phyloP scores from a whole-genome alignment of 345 rosid genomes.

The Balakata baccata region DNA sequence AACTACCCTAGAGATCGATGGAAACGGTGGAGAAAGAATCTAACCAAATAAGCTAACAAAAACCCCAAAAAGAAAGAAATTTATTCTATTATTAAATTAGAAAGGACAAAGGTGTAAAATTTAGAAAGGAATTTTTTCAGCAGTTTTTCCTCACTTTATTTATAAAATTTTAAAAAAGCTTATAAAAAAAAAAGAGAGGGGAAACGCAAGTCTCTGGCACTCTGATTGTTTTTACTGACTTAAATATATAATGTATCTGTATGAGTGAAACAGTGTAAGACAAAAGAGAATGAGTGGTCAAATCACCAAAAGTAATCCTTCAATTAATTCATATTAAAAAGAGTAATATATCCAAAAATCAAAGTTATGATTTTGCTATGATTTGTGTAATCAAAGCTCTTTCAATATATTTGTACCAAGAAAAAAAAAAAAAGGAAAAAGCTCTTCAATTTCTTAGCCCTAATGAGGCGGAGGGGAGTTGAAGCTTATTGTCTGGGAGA shows the following conservation, averaged over 20 bases:
- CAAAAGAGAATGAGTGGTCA: slow-evolving; percentile 50
- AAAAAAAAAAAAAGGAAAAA: too few relatives aligned
- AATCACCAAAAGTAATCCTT: slow-evolving; percentile 33
- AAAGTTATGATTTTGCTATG: slow-evolving; percentile 35
- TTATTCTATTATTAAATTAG: neutral
- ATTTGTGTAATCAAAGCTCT: slow-evolving; percentile 27
- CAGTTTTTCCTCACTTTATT: too few relatives aligned
- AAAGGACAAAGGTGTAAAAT: slow-evolving; percentile 34
- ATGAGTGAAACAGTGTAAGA: slow-evolving; percentile 18
- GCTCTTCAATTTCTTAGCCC: too few relatives aligned
- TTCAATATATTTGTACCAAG: too few relatives aligned
- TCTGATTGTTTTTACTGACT: slow-evolving; percentile 30
- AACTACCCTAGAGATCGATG: slow-evolving; percentile 24
- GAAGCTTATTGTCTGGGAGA: slow-evolving; percentile 36
- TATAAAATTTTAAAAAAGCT: too few relatives aligned
- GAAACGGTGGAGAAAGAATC: slow-evolving; percentile 14
- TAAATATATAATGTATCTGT: slow-evolving; percentile 22
- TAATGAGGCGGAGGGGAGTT: slow-evolving; percentile 15
- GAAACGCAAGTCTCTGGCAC: slow-evolving; percentile 17
- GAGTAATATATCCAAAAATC: neutral
- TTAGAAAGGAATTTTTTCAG: too few relatives aligned
- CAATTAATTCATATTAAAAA: neutral
- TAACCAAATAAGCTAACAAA: slow-evolving; percentile 26
- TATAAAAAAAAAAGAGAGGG: slow-evolving; percentile 22
- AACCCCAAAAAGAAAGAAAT: slow-evolving; percentile 13